Evolutionary conservation across 768 basidiomycete genomes (phyloP).

Genomic region (Lactarius sp.): DNA sequence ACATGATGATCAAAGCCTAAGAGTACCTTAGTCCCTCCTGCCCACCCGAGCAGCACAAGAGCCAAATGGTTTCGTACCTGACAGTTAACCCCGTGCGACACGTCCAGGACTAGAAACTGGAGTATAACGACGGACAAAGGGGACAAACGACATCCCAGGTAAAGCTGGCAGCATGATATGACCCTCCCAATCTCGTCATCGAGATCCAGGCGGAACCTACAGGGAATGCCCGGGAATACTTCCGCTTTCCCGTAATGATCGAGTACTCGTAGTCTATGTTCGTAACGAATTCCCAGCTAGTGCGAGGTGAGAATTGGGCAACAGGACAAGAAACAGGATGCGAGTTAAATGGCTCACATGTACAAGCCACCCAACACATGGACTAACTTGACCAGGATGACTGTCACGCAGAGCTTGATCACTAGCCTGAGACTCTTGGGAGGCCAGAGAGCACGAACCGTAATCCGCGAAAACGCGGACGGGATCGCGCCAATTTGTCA

Average conservation of each 20-base stretch:
- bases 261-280: slow-evolving; percentile 10
- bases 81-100: neutral
- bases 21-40: neutral
- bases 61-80: neutral
- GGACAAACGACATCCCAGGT: slow-evolving; percentile 2
- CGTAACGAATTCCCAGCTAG: slow-evolving; percentile 17
- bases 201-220: slow-evolving; percentile 1
- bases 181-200: neutral
- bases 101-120: neutral
- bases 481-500: slow-evolving; percentile 5
- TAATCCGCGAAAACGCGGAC: neutral
- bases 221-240: slow-evolving; percentile 10
- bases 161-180: neutral
- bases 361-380: slow-evolving; percentile 15
- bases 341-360: slow-evolving; percentile 4
- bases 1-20: neutral
- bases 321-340: neutral
- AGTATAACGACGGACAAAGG: neutral
- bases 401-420: neutral
- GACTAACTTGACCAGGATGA: neutral
- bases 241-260: slow-evolving; percentile 3
- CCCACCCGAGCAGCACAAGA: too few species aligned
- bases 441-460: neutral
- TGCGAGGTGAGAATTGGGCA: neutral
- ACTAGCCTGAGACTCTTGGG: neutral